Conservation (phyloP, 305 asterid genomes). For the Fraxinus sp. region DNA sequence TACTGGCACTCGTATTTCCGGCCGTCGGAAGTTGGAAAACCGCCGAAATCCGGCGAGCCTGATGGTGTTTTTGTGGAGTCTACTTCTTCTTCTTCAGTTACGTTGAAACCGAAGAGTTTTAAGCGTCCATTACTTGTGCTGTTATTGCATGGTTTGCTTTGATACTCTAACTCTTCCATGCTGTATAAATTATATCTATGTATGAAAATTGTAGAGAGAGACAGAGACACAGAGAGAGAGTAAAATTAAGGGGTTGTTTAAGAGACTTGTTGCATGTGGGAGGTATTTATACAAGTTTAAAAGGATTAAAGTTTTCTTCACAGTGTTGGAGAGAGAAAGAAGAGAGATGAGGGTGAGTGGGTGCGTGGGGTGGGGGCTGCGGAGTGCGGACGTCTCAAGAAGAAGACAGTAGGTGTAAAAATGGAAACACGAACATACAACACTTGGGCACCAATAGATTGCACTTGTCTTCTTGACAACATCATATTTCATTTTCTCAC, state of each 20-base stretch:
- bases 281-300: conserved; percentile 56
- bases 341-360: background rate
- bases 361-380: conserved; percentile 29
- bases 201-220: conserved; percentile 1
- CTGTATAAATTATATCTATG: conserved; percentile 19
- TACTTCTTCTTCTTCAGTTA: conserved; percentile 50
- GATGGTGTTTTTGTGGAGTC: conserved; percentile 45
- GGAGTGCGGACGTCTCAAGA: conserved; percentile 58
- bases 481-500: conserved; percentile 2
- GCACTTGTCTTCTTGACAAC: conserved; percentile 26
- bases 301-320: conserved; percentile 15
- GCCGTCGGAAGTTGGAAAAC: conserved; percentile 50
- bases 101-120: conserved; percentile 80
- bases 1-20: conserved; percentile 90
- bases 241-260: conserved; percentile 15
- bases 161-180: conserved; percentile 60
- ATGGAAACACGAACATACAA: conserved; percentile 47
- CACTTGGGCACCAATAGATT: conserved; percentile 35
- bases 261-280: conserved; percentile 52
- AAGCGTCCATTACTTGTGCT: conserved; percentile 40
- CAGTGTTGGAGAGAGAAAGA: conserved; percentile 17
- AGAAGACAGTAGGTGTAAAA: conserved; percentile 37
- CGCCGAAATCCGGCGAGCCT: conserved; percentile 47
- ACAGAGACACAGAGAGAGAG: background rate
- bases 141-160: conserved; percentile 39